Percentiles rank a stretch among this genome's conserved stretches.
Conservation (phyloP, 148 eudicot genomes). For the Chenopodium album region DNA sequence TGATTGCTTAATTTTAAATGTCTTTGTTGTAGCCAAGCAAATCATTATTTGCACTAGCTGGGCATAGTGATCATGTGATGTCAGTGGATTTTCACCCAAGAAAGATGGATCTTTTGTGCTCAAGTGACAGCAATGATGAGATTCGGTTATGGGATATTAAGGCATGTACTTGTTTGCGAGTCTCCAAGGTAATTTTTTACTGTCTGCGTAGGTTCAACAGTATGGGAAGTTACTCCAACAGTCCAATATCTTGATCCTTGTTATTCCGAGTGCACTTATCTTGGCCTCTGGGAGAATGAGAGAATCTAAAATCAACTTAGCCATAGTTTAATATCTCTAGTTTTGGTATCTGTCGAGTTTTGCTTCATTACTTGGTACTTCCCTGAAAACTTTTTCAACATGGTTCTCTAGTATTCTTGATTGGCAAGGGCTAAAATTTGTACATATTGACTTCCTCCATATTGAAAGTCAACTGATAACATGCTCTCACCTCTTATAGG, state of each 20-base stretch:
- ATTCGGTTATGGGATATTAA: conserved; percentile 42
- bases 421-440: neutral
- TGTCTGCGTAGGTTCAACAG: neutral
- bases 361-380: neutral
- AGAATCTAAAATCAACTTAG: neutral
- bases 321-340: neutral
- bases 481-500: neutral
- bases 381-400: neutral
- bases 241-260: neutral
- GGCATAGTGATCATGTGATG: conserved; percentile 42
- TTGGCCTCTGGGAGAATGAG: neutral
- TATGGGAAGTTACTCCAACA: neutral
- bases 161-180: conserved; percentile 26
- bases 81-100: conserved; percentile 59
- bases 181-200: conserved; percentile 35
- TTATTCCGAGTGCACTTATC: neutral
- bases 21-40: conserved; percentile 25
- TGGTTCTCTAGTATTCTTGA: neutral
- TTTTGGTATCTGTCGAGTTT: neutral
- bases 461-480: neutral
- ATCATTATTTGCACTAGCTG: conserved; percentile 26
- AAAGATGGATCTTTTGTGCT: conserved; percentile 44
- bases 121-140: conserved; percentile 47
- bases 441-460: neutral
- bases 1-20: neutral